A percentile compares a stretch with the other conserved stretches of the same genome.
phyloP scores from a whole-genome alignment of 2,329 filamentous ascomycete genomes.

The Elsinoe ampelina region DNA sequence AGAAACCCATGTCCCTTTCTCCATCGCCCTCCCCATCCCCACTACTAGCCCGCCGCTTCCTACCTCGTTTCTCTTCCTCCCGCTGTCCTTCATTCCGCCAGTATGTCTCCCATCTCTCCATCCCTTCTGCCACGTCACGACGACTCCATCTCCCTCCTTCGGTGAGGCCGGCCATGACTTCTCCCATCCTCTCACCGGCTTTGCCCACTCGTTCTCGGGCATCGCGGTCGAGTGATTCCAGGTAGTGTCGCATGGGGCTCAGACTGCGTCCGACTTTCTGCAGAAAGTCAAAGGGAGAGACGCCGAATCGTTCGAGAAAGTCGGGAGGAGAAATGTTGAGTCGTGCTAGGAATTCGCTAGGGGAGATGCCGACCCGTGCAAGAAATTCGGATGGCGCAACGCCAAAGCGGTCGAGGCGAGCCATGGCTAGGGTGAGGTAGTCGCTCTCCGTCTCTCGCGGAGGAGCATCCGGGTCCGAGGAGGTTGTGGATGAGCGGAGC shows the following conservation, averaged over 20 bases:
- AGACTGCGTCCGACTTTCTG: conserved; percentile 37
- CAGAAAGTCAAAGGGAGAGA: conserved; percentile 38
- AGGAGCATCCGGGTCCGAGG: conserved; percentile 15
- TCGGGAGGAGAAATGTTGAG: conserved; percentile 12
- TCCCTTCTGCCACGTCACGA: conserved; percentile 9
- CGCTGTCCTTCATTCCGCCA: neutral
- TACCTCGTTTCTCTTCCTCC: neutral
- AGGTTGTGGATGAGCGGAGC: conserved; percentile 15
- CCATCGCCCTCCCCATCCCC: neutral
- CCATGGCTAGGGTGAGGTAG: conserved; percentile 8
- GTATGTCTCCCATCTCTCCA: conserved; percentile 11
- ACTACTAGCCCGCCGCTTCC: neutral
- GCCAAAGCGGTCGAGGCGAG: conserved; percentile 10
- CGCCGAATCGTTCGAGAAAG: conserved; percentile 18
- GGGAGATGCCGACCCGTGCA: neutral
- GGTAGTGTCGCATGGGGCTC: conserved; percentile 38
- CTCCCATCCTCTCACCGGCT: conserved; percentile 27
- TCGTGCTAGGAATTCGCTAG: conserved; percentile 3
- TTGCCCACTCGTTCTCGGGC: conserved; percentile 3
- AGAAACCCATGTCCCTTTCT: conserved; percentile 15
- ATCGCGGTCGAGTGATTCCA: conserved; percentile 20
- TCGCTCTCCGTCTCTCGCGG: conserved; percentile 12
- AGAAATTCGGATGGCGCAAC: conserved; percentile 10
- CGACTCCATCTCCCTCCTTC: conserved; percentile 1
- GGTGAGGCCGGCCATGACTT: conserved; percentile 28